phyloP scores from a whole-genome alignment of 192 early-diverging fungal species.

The Linnemannia exigua region DNA sequence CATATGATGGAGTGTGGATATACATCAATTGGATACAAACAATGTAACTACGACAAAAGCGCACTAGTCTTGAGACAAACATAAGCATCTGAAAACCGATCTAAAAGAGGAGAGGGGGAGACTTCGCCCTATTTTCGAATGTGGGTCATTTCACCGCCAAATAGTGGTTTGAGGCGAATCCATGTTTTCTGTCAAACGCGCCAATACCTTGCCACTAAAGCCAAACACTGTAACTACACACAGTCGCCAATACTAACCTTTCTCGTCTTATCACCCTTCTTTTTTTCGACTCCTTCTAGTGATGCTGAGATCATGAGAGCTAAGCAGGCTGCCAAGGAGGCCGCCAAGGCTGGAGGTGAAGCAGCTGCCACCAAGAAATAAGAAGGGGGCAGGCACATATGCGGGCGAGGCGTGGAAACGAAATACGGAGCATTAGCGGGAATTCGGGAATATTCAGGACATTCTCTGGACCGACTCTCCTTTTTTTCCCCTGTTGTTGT shows the following conservation, averaged over 20 bases:
- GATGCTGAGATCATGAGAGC: slow-evolving; percentile 53
- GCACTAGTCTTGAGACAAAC: too few relatives aligned
- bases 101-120: too few relatives aligned
- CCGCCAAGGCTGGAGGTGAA: slow-evolving; percentile 16
- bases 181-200: too few relatives aligned
- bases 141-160: too few relatives aligned
- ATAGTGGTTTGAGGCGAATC: too few relatives aligned
- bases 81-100: too few relatives aligned
- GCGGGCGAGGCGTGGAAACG: not conserved
- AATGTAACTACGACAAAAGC: too few relatives aligned
- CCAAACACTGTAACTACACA: not conserved
- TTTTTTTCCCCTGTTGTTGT: not conserved
- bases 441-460: not conserved
- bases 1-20: too few relatives aligned
- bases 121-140: not conserved
- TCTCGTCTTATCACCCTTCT: not conserved
- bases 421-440: not conserved
- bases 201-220: too few relatives aligned
- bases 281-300: slow-evolving; percentile 4
- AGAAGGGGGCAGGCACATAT: not conserved
- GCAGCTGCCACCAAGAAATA: slow-evolving; percentile 29
- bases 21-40: too few relatives aligned
- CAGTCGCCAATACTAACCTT: not conserved
- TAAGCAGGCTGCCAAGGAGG: slow-evolving; percentile 47
- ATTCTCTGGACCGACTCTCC: not conserved